These are phyloP conservation scores for Blastocystis sp. DNA, from an alignment of 352 stramenopile species.

Conservation along the genomic window DNA sequence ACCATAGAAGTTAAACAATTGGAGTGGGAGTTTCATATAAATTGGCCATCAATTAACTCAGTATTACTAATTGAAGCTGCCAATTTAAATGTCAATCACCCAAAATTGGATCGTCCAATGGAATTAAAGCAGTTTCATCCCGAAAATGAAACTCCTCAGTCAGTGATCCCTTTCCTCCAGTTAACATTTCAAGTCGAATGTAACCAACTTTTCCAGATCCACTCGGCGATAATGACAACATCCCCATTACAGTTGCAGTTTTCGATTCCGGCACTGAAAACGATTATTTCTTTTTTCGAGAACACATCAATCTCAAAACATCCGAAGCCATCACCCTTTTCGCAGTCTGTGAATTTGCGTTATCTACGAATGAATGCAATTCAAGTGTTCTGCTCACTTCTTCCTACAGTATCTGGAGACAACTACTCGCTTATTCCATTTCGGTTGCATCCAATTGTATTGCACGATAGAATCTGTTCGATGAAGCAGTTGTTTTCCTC, in stretches of 20 bases:
- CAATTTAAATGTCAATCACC: background rate
- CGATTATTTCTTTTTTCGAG: background rate
- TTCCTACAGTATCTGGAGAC: background rate
- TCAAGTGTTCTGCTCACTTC: background rate
- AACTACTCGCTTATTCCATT: slow-evolving; percentile 11
- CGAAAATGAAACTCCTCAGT: background rate
- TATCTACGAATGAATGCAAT: slow-evolving; percentile 29
- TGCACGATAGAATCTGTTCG: background rate
- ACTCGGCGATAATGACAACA: background rate
- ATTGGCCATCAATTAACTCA: background rate
- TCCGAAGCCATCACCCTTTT: background rate
- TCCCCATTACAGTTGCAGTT: background rate
- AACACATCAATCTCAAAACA: background rate
- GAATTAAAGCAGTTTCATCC: background rate
- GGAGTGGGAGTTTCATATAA: background rate
- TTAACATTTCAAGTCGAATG: background rate
- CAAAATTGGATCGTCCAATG: background rate
- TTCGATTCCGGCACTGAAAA: background rate
- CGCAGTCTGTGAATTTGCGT: background rate
- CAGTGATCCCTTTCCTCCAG: background rate
- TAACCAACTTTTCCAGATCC: background rate
- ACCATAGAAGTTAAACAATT: background rate
- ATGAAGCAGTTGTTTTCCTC: background rate
- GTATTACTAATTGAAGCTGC: background rate
- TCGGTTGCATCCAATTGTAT: background rate